Evolutionary conservation across 73 alveolate species (phyloP), one percentile per base, ranked within the genome.

Genomic region (Paramecium sexaurelia): DNA sequence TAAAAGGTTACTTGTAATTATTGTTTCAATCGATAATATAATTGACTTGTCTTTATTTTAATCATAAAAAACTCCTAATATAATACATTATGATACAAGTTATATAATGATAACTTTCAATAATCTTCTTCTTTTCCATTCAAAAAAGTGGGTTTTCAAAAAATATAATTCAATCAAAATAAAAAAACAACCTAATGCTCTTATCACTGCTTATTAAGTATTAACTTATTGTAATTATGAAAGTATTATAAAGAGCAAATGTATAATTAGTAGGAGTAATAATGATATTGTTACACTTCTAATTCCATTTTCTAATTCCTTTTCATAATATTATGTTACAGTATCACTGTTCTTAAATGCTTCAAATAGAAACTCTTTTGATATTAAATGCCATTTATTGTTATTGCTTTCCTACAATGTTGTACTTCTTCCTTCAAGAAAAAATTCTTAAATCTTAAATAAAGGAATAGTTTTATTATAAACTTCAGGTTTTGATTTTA

Each of bases 51-150:
- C 90, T 22, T 24, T 78, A 39, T 78, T 35, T 26, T 40, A 19
- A 22, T 37, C 68, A 78, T 78, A 78, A 15, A 22, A 78, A 5
- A 78, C 90, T 24, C 90, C 90, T 24, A 78, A 78, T 8, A 39
- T 78, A 7, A 78, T 26, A 78, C 90, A 39, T 26, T 43, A 78
- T 10, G 55, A 39, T 24, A 78, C 13, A 17, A 39, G 11, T 78
- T 78, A 26, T 0, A 37, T 22, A 1, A 39, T 40, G 1, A 78
- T 40, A 8, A 43, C 27, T 41, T 29, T 78, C 3, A 78, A 15
- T 41, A 78, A 78, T 78, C 73, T 78, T 39, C 11, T 27, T 78
- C 90, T 19, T 24, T 56, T 41, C 90, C 90, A 78, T 45, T 78
- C 90, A 45, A 78, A 78, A 43, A 78, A 78, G 7, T 45, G 40